phyloP scores from a whole-genome alignment of 208 protist genomes.

The Crithidia acanthocephali region DNA sequence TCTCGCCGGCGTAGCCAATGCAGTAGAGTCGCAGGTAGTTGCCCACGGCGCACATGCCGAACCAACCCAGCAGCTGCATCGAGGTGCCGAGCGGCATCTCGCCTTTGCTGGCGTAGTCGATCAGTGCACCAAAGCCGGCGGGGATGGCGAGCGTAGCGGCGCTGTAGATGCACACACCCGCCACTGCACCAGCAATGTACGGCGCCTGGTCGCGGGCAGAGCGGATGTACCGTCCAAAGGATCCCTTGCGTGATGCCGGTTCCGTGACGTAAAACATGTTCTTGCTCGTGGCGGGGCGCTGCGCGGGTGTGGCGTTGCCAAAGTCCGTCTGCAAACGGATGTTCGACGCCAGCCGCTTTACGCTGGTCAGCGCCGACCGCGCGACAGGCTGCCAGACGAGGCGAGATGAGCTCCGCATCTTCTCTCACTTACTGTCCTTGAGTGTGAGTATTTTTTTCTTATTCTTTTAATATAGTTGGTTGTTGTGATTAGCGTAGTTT shows the following conservation, averaged over 20 bases:
- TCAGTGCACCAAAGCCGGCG: conserved; percentile 78
- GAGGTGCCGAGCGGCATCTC: conserved; percentile 82
- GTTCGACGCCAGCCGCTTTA: conserved; percentile 35
- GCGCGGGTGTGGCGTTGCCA: conserved; percentile 64
- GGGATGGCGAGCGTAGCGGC: conserved; percentile 86
- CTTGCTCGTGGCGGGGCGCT: conserved; percentile 55
- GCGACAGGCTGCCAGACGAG: conserved; percentile 65
- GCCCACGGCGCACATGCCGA: conserved; percentile 64
- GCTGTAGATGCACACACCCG: conserved; percentile 75
- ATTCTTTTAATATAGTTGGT: no score
- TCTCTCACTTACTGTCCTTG: neutral
- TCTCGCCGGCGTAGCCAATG: conserved; percentile 79
- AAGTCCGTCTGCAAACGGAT: conserved; percentile 74
- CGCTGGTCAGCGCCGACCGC: conserved; percentile 15
- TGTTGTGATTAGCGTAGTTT: neutral
- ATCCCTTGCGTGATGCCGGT: conserved; percentile 55
- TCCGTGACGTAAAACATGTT: conserved; percentile 70
- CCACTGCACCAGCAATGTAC: conserved; percentile 70
- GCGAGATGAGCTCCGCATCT: conserved; percentile 48
- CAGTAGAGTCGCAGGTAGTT: conserved; percentile 78
- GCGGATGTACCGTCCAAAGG: conserved; percentile 67
- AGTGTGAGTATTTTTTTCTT: neutral
- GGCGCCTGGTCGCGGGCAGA: conserved; percentile 51
- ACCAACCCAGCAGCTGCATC: conserved; percentile 79
- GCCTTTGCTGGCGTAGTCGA: conserved; percentile 81